A percentile compares a stretch with the other conserved stretches of the same genome.
phyloP scores from a whole-genome alignment of 2,329 filamentous ascomycete genomes.

The Grosmannia penicillata region DNA sequence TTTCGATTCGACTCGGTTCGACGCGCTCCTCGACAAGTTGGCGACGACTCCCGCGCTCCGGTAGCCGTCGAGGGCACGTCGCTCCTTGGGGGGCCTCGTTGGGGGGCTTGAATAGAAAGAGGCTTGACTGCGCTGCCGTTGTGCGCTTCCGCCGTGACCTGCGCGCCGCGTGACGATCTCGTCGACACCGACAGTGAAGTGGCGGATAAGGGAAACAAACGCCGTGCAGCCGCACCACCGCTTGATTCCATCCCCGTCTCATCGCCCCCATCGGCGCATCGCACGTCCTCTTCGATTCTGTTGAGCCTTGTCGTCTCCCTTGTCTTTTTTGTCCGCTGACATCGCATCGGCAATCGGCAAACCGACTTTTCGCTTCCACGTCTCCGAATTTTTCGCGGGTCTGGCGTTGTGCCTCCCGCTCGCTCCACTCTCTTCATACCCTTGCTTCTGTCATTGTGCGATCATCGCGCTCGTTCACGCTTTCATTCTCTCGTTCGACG shows the following conservation, averaged over 20 bases:
- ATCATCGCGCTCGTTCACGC: not conserved
- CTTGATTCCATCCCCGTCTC: not conserved
- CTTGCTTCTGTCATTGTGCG: not conserved
- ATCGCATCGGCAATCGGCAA: not conserved
- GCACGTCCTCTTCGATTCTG: not conserved
- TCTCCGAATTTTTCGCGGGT: too few species aligned
- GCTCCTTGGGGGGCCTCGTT: constrained; percentile 22
- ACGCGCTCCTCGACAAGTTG: constrained; percentile 19
- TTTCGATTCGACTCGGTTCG: constrained; percentile 15
- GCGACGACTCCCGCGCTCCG: constrained; percentile 25
- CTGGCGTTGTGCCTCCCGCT: too few species aligned
- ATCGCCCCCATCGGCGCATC: not conserved
- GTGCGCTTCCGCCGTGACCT: not conserved
- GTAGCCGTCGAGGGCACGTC: constrained; percentile 15
- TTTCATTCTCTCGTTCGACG: too few species aligned
- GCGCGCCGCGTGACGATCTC: not conserved
- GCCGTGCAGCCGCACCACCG: not conserved
- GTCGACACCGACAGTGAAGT: too few species aligned
- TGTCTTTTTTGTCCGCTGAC: not conserved
- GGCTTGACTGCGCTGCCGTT: not conserved
- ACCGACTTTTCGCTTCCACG: not conserved
- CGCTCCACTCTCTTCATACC: not conserved
- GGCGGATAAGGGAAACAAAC: not conserved
- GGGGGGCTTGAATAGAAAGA: constrained; percentile 7
- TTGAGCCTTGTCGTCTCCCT: not conserved